These are phyloP conservation scores for Calonectria hongkongensis DNA, from an alignment of 2,329 filamentous ascomycete genomes.

Conservation along the genomic window DNA sequence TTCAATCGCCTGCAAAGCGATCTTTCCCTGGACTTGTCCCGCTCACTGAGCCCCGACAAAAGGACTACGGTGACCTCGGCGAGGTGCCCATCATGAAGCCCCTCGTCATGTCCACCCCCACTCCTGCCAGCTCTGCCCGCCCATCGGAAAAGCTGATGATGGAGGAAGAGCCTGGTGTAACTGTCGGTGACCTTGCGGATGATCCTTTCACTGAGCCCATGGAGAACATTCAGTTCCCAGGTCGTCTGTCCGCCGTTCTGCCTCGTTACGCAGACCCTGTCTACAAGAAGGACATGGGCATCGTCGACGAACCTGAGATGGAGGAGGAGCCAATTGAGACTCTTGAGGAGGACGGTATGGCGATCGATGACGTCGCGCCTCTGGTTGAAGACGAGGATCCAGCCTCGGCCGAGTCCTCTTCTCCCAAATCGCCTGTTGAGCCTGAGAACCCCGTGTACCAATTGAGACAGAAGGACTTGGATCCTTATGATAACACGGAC, in stretches of 20 bases:
- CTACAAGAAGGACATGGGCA: slow-evolving; percentile 58
- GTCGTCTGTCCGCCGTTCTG: slow-evolving; percentile 67
- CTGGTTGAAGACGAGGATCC: slow-evolving; percentile 41
- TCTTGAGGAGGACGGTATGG: slow-evolving; percentile 51
- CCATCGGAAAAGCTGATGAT: slow-evolving; percentile 63
- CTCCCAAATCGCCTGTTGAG: slow-evolving; percentile 43
- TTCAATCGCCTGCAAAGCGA: slow-evolving; percentile 72
- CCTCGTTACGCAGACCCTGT: slow-evolving; percentile 65
- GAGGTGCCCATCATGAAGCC: slow-evolving; percentile 62
- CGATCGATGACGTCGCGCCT: slow-evolving; percentile 46
- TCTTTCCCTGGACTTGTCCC: slow-evolving; percentile 60
- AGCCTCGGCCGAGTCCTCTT: slow-evolving; percentile 21
- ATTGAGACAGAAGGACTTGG: slow-evolving; percentile 69
- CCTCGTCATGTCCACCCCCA: slow-evolving; percentile 58
- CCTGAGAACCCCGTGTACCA: slow-evolving; percentile 56
- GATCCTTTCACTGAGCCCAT: slow-evolving; percentile 60
- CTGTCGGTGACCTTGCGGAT: slow-evolving; percentile 51
- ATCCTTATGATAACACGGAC: slow-evolving; percentile 65
- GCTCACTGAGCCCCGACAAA: slow-evolving; percentile 53
- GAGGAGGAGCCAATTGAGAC: slow-evolving; percentile 32
- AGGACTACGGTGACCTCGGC: slow-evolving; percentile 46
- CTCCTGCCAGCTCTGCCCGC: slow-evolving; percentile 49
- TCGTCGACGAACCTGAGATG: slow-evolving; percentile 54
- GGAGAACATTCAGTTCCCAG: slow-evolving; percentile 64
- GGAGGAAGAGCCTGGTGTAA: slow-evolving; percentile 56